Evolutionary conservation across 108 stramenopile species (phyloP).

Genomic region (Hondaea fermentalgiana): DNA sequence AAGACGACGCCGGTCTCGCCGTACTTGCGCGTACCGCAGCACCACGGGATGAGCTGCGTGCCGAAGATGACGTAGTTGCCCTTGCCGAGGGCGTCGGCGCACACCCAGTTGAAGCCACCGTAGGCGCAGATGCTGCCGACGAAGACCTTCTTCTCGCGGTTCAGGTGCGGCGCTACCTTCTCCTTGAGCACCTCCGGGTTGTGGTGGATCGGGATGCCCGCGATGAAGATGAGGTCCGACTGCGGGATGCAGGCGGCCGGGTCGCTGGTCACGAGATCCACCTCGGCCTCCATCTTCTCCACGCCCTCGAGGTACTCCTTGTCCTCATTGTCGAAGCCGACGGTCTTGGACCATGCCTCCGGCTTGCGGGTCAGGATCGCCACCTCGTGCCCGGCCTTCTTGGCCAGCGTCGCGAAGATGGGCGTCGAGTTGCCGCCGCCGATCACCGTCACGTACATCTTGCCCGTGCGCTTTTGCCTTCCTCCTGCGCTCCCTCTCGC

Average conservation of each 20-base stretch:
- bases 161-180: not conserved
- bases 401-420: constrained; percentile 6
- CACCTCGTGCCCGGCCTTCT: not conserved
- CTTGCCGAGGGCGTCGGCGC: constrained; percentile 14
- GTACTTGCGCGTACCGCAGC: constrained; percentile 23
- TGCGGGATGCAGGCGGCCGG: constrained; percentile 7
- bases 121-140: constrained; percentile 24
- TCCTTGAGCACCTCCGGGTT: constrained; percentile 18
- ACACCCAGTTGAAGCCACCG: constrained; percentile 26
- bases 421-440: constrained; percentile 27
- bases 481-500: too few species aligned
- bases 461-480: not conserved
- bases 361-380: constrained; percentile 24
- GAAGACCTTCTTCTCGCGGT: constrained; percentile 17
- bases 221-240: constrained; percentile 15
- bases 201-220: constrained; percentile 26
- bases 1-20: constrained; percentile 18
- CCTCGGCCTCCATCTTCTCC: constrained; percentile 11
- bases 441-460: not conserved
- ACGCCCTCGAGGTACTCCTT: not conserved
- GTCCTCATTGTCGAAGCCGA: constrained; percentile 20
- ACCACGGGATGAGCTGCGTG: constrained; percentile 27
- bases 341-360: not conserved
- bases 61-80: constrained; percentile 27
- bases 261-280: not conserved